Evolutionary conservation across 345 rosid genomes (phyloP).

Genomic region (Hibiscus tridactylites): DNA sequence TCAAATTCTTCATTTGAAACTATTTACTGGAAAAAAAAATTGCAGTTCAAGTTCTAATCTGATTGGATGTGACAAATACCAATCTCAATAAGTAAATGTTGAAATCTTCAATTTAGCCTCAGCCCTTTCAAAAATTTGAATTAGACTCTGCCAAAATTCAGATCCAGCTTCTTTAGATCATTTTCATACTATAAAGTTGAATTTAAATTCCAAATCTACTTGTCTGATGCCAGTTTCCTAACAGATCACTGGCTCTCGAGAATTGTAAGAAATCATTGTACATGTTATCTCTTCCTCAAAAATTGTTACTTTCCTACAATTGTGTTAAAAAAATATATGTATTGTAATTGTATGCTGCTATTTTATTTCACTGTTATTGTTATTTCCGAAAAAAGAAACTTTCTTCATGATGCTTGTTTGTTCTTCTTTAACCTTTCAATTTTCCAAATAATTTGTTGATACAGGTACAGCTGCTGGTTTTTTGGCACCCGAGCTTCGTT

Average conservation of each 20-base stretch:
- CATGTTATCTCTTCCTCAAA: neutral
- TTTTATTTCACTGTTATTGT: neutral
- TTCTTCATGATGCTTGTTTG: neutral
- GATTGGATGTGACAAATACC: neutral
- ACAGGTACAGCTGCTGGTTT: neutral
- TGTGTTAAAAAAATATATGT: neutral
- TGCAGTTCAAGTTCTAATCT: neutral
- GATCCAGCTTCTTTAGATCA: constrained; percentile 5
- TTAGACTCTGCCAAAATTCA: neutral
- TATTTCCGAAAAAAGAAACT: neutral
- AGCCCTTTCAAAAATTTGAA: neutral
- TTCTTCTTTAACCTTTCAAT: neutral
- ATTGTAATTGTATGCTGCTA: neutral
- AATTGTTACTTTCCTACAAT: neutral
- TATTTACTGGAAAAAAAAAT: neutral
- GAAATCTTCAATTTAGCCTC: neutral
- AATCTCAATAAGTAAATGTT: neutral
- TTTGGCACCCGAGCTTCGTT: neutral
- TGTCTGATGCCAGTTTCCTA: neutral
- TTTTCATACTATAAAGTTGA: neutral
- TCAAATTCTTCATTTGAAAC: neutral
- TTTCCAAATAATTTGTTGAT: constrained; percentile 1
- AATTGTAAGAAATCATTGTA: constrained; percentile 1
- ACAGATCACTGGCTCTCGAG: neutral
- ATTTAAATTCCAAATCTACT: neutral